Evolutionary conservation across 805 yeast genomes (phyloP), one percentile per base, ranked within the genome.

Genomic region (Clavispora santaluciae): DNA sequence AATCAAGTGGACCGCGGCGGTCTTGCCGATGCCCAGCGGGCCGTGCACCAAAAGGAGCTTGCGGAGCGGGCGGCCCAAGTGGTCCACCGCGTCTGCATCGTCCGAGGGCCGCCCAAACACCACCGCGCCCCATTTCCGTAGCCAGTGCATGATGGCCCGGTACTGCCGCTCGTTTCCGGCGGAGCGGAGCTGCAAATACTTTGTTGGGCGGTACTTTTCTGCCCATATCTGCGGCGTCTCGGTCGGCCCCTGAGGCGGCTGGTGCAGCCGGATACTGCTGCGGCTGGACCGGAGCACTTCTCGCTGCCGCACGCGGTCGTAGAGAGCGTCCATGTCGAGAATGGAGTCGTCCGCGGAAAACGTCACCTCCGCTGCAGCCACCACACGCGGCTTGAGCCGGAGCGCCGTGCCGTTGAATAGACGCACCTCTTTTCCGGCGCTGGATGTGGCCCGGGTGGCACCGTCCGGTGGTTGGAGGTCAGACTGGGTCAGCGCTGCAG

Each of bases 1-100:
- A 26, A 89, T 73, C 1, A 88, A 77, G 55, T 90, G 96, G 0
- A 91, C 87, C 2, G 89, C 81, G 0, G 93, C 78, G 0, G 98
- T 90, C 57, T 91, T 91, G 8, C 99, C 99, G 13, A 84, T 72
- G 2, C 99, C 99, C 0, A 96, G 89, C 0, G 96, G 93, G 0
- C 99, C 99, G 57, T 83, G 88, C 9, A 93, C 74, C 30, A 93
- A 64, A 16, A 93, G 57, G 0, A 93, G 71, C 48, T 78, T 83
- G 39, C 73, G 73, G 12, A 60, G 64, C 5, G 72, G 72, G 11
- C 73, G 45, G 5, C 70, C 72, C 35, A 61, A 50, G 4, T 43
- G 28, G 48, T 68, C 73, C 1, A 48, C 51, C 12, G 35, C 36
- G 16, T 38, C 38, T 9, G 30, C 16, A 12, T 44, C 47, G 10